Base-by-base conservation (phyloP, 495 filamentous ascomycete genomes). In the Penicillium dipodomyicola region DNA sequence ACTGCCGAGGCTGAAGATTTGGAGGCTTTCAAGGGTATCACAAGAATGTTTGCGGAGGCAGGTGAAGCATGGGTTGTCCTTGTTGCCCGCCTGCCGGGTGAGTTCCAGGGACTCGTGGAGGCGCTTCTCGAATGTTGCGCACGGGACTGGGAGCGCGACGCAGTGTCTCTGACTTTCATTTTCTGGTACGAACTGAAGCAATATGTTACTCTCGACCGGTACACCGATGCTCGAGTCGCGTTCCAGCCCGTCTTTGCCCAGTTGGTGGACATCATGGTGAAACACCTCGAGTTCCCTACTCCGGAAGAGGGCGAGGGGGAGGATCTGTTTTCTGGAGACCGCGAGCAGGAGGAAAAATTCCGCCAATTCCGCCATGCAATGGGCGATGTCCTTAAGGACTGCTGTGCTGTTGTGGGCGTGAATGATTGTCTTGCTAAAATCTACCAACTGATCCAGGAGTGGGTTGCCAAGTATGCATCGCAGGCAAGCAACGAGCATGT, bases 131-230 rank as follows among this genome's bases (percentile, higher is more conserved):
- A 99, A 72, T 96, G 92, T 69, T 90, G 87, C 58, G 87, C 87
- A 22, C 79, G 85, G 59, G 94, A 99, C 69, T 84, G 85, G 68
- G 92, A 97, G 49, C 80, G 88, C 53, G 94, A 97, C 49, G 91
- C 90, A 9, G 87, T 97, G 50, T 86, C 89, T 27, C 82, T 92
- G 56, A 99, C 94, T 1, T 97, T 97, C 71, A 83, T 85, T 49
- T 97, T 97, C 76, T 99, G 94, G 94, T 97, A 95, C 70, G 94
- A 99, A 69, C 76, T 99, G 52, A 99, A 99, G 77, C 91, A 96
- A 74, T 96, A 96, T 65, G 78, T 97, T 32, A 89, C 90, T 7
- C 72, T 97, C 33, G 92, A 96, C 7, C 87, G 85, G 56, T 97
- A 96, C 65, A 87, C 85, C n/a, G 80, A 91, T 54, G 88, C 92